Evolutionary conservation across 306 rosid species (phyloP).

Genomic region (Gynostemma pentaphyllum): DNA sequence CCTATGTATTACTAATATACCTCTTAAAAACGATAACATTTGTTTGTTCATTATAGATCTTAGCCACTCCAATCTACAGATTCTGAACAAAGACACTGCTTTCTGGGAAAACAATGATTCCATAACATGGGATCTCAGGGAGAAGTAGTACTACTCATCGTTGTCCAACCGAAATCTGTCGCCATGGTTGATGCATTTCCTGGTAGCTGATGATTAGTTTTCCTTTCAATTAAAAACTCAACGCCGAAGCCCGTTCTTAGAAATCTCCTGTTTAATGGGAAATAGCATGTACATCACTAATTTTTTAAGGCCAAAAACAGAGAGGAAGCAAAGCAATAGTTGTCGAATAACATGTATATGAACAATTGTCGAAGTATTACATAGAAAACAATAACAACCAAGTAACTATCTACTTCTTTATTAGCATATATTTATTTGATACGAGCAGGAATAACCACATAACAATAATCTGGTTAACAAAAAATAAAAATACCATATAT

Average conservation of each 20-base stretch:
- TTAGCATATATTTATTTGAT: neutral
- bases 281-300: slow-evolving; percentile 4
- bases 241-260: slow-evolving; percentile 28
- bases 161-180: neutral
- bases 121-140: neutral
- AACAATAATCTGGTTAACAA: neutral
- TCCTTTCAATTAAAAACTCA: neutral
- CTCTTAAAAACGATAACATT: neutral
- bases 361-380: neutral
- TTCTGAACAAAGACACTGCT: neutral
- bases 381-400: neutral
- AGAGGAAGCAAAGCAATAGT: neutral
- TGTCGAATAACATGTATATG: neutral
- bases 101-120: slow-evolving; percentile 5
- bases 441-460: neutral
- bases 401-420: neutral
- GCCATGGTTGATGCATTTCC: neutral
- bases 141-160: neutral
- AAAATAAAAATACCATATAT: neutral
- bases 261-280: slow-evolving; percentile 35
- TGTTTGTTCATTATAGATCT: slow-evolving; percentile 1
- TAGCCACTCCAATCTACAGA: slow-evolving; percentile 6
- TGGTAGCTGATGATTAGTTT: slow-evolving; percentile 7
- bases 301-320: neutral
- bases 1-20: neutral